Evolutionary conservation across 2,329 filamentous ascomycete species (phyloP).

Genomic region (Cercospora beticola): DNA sequence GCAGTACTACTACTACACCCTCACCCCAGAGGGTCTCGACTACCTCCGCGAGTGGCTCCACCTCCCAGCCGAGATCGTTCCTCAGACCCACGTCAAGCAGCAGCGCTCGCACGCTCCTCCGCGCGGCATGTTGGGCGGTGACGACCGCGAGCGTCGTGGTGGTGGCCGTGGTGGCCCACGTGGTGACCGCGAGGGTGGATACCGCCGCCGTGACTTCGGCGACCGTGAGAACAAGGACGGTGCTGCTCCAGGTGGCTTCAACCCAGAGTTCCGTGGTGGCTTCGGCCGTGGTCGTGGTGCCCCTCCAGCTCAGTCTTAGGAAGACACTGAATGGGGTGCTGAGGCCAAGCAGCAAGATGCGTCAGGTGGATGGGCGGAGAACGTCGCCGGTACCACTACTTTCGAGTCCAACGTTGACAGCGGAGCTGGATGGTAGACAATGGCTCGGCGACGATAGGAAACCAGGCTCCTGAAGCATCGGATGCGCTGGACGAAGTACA

Average conservation of each 20-base stretch:
- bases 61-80: slow-evolving; percentile 98
- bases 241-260: slow-evolving; percentile 79
- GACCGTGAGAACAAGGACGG: slow-evolving; percentile 91
- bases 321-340: slow-evolving; percentile 21
- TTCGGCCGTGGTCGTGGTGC: slow-evolving; percentile 65
- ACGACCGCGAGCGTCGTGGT: slow-evolving; percentile 72
- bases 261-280: slow-evolving; percentile 75
- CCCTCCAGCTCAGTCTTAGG: slow-evolving; percentile 48
- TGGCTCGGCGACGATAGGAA: background rate
- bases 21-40: slow-evolving; percentile 98
- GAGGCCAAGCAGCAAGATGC: slow-evolving; percentile 8
- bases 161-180: slow-evolving; percentile 76
- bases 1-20: slow-evolving; percentile 99
- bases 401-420: slow-evolving; percentile 1
- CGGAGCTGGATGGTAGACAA: slow-evolving; percentile 11
- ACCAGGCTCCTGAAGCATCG: background rate
- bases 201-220: slow-evolving; percentile 36
- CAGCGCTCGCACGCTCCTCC: slow-evolving; percentile 97
- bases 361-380: slow-evolving; percentile 11
- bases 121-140: slow-evolving; percentile 90
- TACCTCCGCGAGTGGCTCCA: slow-evolving; percentile 99
- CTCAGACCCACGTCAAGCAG: slow-evolving; percentile 99
- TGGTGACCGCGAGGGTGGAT: slow-evolving; percentile 70
- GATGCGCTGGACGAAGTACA: background rate
- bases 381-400: slow-evolving; percentile 9